These are phyloP conservation scores for Gigaspora rosea DNA, from an alignment of 192 early-diverging fungal genomes.

Conservation along the genomic window DNA sequence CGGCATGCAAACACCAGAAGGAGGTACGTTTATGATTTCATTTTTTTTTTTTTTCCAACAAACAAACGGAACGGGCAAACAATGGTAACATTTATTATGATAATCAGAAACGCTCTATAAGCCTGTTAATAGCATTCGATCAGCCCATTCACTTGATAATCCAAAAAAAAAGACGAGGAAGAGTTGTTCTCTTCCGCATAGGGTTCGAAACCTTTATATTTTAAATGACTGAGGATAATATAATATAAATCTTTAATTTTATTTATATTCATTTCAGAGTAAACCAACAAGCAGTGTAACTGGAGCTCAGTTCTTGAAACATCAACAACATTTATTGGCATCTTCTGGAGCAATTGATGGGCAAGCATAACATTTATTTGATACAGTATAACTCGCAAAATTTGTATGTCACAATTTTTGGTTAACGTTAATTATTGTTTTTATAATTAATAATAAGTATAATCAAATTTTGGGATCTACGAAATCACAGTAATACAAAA, in stretches of 20 bases:
- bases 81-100: neutral
- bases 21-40: conserved; percentile 4
- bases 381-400: neutral
- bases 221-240: neutral
- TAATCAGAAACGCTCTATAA: neutral
- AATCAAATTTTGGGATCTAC: conserved; percentile 80
- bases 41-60: neutral
- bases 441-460: conserved; percentile 38
- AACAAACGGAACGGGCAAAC: neutral
- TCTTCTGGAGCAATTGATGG: conserved; percentile 65
- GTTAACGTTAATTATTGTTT: neutral
- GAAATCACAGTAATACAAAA: conserved; percentile 42
- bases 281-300: conserved; percentile 51
- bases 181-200: neutral
- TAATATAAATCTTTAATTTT: neutral
- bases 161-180: conserved; percentile 1
- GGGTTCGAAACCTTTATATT: conserved; percentile 1
- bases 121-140: neutral
- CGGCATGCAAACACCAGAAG: conserved; percentile 33
- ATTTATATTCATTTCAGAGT: neutral
- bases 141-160: neutral
- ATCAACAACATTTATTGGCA: conserved; percentile 45
- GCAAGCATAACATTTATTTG: conserved; percentile 38
- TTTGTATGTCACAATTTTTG: neutral
- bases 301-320: conserved; percentile 45